Conservation (phyloP, 805 yeast species). For the Sugiyamaella mastotermitis region DNA sequence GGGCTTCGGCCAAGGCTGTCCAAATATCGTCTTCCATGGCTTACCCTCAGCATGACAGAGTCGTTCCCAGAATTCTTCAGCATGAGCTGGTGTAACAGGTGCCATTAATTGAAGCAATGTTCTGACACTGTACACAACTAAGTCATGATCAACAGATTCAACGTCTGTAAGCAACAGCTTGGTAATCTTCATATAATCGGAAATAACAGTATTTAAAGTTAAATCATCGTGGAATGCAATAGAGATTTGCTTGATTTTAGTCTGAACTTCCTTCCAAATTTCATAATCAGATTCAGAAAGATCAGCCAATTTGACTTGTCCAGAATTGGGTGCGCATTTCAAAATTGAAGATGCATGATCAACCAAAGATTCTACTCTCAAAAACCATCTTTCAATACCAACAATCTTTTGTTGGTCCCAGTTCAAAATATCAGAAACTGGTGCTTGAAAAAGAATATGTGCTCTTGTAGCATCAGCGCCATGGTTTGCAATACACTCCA, state of each 20-base stretch:
- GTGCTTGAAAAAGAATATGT: slow-evolving; percentile 87
- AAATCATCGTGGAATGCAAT: slow-evolving; percentile 53
- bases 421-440: slow-evolving; percentile 68
- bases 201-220: slow-evolving; percentile 76
- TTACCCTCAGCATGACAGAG: slow-evolving; percentile 28
- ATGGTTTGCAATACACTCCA: slow-evolving; percentile 59
- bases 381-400: slow-evolving; percentile 85
- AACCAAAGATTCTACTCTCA: slow-evolving; percentile 39
- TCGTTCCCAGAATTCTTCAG: slow-evolving; percentile 76
- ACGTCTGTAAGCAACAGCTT: slow-evolving; percentile 40
- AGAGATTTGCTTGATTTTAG: slow-evolving; percentile 44
- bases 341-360: slow-evolving; percentile 4
- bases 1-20: slow-evolving; percentile 63
- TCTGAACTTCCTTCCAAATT: slow-evolving; percentile 54
- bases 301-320: slow-evolving; percentile 14
- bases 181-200: slow-evolving; percentile 85
- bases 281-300: slow-evolving; percentile 42
- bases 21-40: slow-evolving; percentile 46
- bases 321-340: not conserved
- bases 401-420: slow-evolving; percentile 89
- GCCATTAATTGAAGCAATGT: slow-evolving; percentile 58
- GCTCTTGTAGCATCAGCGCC: slow-evolving; percentile 97
- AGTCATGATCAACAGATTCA: slow-evolving; percentile 30
- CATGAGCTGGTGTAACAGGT: slow-evolving; percentile 75
- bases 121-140: slow-evolving; percentile 41